Conservation (phyloP, 169 alveolate species). For the Babesia bovis region DNA sequence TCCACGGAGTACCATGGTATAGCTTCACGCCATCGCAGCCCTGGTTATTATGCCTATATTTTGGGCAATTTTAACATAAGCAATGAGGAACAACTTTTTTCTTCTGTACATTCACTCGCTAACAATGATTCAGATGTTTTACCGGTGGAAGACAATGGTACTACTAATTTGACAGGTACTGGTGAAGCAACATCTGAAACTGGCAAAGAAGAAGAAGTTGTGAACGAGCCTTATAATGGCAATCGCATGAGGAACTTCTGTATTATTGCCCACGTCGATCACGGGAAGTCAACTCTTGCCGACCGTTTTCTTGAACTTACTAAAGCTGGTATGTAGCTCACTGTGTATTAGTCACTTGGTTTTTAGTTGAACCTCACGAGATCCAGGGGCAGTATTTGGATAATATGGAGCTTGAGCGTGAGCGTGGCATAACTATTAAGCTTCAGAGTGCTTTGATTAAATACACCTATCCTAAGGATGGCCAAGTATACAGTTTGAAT, state of each 20-base stretch:
- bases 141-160: too few relatives aligned
- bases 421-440: conserved; percentile 90
- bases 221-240: background rate
- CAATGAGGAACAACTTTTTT: too few relatives aligned
- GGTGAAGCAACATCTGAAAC: background rate
- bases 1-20: too few relatives aligned
- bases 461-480: conserved; percentile 70
- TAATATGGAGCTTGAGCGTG: conserved; percentile 89
- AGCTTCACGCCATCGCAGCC: too few relatives aligned
- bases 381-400: conserved; percentile 85
- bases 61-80: too few relatives aligned
- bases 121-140: too few relatives aligned
- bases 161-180: too few relatives aligned
- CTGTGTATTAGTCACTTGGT: conserved; percentile 65
- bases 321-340: conserved; percentile 66
- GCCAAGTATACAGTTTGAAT: conserved; percentile 85
- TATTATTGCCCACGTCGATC: conserved; percentile 96
- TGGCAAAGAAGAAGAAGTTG: background rate
- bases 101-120: too few relatives aligned
- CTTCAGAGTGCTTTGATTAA: conserved; percentile 78
- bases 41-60: too few relatives aligned
- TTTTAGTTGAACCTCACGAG: conserved; percentile 64
- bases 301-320: conserved; percentile 87
- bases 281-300: conserved; percentile 93
- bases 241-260: conserved; percentile 86